Percentiles rank a stretch among this genome's conserved stretches.
Evolutionary conservation across 2,329 filamentous ascomycete species (phyloP).

Genomic region (Aureobasidium sp.): DNA sequence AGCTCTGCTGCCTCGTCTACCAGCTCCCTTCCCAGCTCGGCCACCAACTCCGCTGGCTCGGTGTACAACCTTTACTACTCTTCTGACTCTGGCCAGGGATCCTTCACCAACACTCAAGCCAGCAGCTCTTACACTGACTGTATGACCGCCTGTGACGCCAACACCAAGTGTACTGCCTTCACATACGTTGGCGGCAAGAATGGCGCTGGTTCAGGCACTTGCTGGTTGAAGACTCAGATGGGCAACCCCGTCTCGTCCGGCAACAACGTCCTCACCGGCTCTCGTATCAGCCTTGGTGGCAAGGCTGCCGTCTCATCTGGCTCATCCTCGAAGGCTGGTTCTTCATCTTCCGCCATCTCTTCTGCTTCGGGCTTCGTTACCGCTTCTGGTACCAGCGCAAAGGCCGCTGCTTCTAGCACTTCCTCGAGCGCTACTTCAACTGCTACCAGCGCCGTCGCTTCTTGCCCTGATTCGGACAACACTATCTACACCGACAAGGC

Average conservation of each 20-base stretch:
- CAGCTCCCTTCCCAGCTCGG: not conserved
- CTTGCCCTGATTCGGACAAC: slow-evolving; percentile 18
- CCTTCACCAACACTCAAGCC: slow-evolving; percentile 14
- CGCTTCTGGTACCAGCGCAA: slow-evolving; percentile 6
- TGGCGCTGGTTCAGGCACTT: slow-evolving; percentile 13
- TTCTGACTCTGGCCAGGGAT: slow-evolving; percentile 13
- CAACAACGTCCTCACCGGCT: slow-evolving; percentile 8
- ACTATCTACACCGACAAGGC: slow-evolving; percentile 17
- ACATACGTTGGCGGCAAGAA: slow-evolving; percentile 15
- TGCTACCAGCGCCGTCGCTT: slow-evolving; percentile 13
- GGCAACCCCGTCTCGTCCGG: not conserved
- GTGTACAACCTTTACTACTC: slow-evolving; percentile 14
- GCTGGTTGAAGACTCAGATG: slow-evolving; percentile 16
- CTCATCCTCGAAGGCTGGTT: too few species aligned
- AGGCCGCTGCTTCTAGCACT: slow-evolving; percentile 1
- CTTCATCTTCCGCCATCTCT: not conserved
- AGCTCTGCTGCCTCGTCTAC: slow-evolving; percentile 8
- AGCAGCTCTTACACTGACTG: slow-evolving; percentile 15
- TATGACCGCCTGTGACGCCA: slow-evolving; percentile 14
- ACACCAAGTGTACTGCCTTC: slow-evolving; percentile 15
- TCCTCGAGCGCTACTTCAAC: slow-evolving; percentile 5
- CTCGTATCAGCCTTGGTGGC: slow-evolving; percentile 1
- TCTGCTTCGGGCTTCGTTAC: slow-evolving; percentile 11
- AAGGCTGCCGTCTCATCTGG: not conserved
- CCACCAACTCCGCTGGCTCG: slow-evolving; percentile 1